These are phyloP conservation scores for Diaporthe capsici DNA, from an alignment of 2,329 filamentous ascomycete species.

Conservation along the genomic window DNA sequence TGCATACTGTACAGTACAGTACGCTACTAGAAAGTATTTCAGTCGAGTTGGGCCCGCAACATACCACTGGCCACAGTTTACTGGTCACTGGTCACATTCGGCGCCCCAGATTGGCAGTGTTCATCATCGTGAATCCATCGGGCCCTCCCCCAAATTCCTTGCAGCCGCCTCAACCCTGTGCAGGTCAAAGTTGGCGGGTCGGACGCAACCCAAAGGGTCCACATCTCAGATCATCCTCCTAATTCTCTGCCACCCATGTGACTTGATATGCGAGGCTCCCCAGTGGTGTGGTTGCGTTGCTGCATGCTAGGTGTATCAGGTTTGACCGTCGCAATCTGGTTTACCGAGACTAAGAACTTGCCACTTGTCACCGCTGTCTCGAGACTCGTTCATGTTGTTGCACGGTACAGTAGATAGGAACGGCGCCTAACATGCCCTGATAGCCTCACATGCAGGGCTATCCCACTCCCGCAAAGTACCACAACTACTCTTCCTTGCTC, in stretches of 20 bases:
- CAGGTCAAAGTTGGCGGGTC: conserved; percentile 9
- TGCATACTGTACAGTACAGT: not conserved
- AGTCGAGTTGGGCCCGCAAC: not conserved
- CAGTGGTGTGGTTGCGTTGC: conserved; percentile 8
- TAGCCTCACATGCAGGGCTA: not conserved
- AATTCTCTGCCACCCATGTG: conserved; percentile 29
- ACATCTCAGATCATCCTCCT: conserved; percentile 32
- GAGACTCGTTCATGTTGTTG: not conserved
- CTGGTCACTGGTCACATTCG: conserved; percentile 21
- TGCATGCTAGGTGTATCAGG: not conserved
- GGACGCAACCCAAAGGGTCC: conserved; percentile 31
- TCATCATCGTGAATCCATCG: not conserved
- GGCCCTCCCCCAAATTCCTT: conserved; percentile 30
- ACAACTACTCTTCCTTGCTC: not conserved
- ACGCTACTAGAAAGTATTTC: not conserved
- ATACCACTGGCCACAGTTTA: not conserved
- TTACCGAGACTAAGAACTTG: not conserved
- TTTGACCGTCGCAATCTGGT: not conserved
- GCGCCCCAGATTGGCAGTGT: not conserved
- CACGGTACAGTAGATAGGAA: not conserved
- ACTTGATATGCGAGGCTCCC: conserved; percentile 15
- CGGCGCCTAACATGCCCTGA: not conserved
- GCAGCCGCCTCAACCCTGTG: conserved; percentile 36
- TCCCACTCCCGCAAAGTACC: not conserved
- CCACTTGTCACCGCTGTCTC: not conserved